Evolutionary conservation across 805 yeast genomes (phyloP), one percentile per base, ranked within the genome.

Genomic region (Nadsonia fulvescens): DNA sequence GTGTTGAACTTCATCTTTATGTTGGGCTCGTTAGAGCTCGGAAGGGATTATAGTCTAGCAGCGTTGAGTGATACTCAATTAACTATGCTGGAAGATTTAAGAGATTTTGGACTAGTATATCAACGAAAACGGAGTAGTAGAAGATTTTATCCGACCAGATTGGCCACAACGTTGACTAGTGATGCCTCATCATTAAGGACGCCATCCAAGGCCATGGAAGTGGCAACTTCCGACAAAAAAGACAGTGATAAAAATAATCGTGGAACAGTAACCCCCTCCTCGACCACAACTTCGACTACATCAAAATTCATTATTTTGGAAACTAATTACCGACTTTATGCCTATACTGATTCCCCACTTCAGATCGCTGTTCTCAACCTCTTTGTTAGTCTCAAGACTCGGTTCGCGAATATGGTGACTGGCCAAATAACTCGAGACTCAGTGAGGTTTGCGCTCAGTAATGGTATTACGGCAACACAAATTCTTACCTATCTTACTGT

Each of bases 391-490:
- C 52, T 89, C 33, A 73, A 69, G 37, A 64, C 91, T 0, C 58
- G 98, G 33, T 89, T 89, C 47, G 58, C 82, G 8, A 89, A 89
- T 45, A 70, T 89, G 73, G 94, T 89, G 3, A 68, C 89, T 4
- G 98, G 98, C 2, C 81, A 77, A 36, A 64, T 89, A 32, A 83
- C 95, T 4, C 66, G 96, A 47, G 95, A 86, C 40, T 78, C 93
- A 1, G 72, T 89, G 12, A 60, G 96, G 32, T 58, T 64, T 28
- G 98, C 98, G 0, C 52, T 89, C 19, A 46, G 58, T 21, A 79
- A 76, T 39, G 98, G 98, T 15, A 89, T 89, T 39, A 77, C 94
- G 0, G 86, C 96, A 0, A 94, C 82, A 19, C 98, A 89, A 46
- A 78, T 89, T 38, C 75, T 89, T 33, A 68, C 79, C 36, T 89